Evolutionary conservation across 164 flowering plant genomes (phyloP), one percentile per base, ranked within the genome.

Genomic region (Hamamelis virginiana): DNA sequence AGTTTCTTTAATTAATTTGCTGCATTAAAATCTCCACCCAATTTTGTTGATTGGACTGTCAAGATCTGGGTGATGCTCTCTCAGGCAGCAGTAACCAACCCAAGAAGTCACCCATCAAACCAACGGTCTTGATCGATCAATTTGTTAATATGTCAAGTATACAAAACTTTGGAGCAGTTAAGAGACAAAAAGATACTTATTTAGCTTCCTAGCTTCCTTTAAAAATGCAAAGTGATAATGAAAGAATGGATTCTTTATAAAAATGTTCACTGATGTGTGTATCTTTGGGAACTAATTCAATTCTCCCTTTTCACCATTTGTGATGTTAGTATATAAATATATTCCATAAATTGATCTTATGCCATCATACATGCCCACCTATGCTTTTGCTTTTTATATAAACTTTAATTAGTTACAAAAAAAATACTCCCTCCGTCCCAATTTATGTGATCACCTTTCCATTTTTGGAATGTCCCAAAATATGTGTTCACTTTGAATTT

Each of bases 11-110:
- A n/a, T n/a, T n/a, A 38, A 63, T 21, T 21, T 21, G 23, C 11
- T 55, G 5, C 65, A 69, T 74, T 68, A 74, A 74, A 68, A 43
- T 64, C 70, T 51, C 61, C 74, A 67, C 74, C 74, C 28, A 16
- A 46, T 62, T 73, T 63, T 68, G 68, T 66, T 28, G 53, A 65
- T 51, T 65, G 56, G 66, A 65, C 63, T 69, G 61, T 69, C 77
- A 65, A 33, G 53, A 26, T 64, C 65, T 51, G 10, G 14, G 27
- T 45, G 41, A 47, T 33, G 47, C 67, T 62, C 14, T 59, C 65
- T 57, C 12, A 3, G 18, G n/a, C 46, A 22, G 16, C 33, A 28
- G 16, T 9, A 61, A 43, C 60, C 47, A 22, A 57, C 56, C 47
- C 43, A 25, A 72, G 25, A 38, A 65, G 28, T 59, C 74, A 72